These are phyloP conservation scores for Geotrichum siamense DNA, from an alignment of 1,139 yeast genomes.

Conservation along the genomic window DNA sequence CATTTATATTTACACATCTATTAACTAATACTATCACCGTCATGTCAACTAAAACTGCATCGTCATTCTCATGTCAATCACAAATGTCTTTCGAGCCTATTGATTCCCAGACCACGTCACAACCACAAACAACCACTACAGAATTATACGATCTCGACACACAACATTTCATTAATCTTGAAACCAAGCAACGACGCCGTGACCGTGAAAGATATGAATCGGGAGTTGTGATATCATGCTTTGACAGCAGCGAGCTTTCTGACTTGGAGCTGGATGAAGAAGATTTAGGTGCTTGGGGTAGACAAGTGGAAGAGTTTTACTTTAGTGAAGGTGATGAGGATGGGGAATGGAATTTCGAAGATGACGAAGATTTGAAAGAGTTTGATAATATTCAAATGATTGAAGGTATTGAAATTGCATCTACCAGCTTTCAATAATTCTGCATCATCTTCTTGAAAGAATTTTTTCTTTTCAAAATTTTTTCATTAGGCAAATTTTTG, in stretches of 20 bases:
- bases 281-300: not conserved
- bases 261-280: not conserved
- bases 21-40: no score
- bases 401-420: constrained; percentile 1
- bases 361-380: not conserved
- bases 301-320: not conserved
- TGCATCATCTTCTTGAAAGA: no score
- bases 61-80: no score
- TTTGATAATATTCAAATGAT: not conserved
- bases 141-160: not conserved
- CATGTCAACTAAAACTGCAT: no score
- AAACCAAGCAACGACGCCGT: not conserved
- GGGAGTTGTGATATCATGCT: constrained; percentile 4
- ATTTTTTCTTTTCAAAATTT: no score
- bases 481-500: no score
- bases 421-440: no score
- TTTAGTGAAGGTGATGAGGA: no score
- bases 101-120: not conserved
- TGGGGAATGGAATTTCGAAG: not conserved
- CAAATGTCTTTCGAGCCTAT: no score
- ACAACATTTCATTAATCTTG: not conserved
- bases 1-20: no score
- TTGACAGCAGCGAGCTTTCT: not conserved
- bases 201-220: not conserved
- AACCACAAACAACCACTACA: not conserved